Base-by-base conservation (phyloP, 2,329 filamentous ascomycete species). In the Paecilomyces dactylethromorphus region DNA sequence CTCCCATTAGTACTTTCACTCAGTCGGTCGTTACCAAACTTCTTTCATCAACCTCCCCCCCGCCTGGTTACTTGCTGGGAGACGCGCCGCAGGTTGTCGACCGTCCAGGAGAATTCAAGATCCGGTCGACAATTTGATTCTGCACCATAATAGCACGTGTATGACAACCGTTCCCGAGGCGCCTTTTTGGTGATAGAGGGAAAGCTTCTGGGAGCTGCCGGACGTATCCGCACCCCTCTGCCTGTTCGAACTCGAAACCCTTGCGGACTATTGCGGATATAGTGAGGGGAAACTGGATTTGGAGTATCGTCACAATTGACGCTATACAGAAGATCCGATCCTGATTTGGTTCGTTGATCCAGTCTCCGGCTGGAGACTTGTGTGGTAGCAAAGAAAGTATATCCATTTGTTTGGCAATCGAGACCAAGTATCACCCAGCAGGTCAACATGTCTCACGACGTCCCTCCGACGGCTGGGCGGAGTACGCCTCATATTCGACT, bases 401-500 rank as follows among this genome's bases (percentile, higher is more conserved):
- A 45, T 45, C 39, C n/a, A 45, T 45, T 18, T 7, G 15, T 45
- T 21, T 45, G 39, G 39, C 39, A 45, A 7, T 21, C 10, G n/a
- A 45, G 35, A 45, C 35, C 35, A n/a, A 45, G 39, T 8, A 26
- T 29, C 4, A 22, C 12, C 26, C 22, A n/a, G 1, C 50, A 29
- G 10, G 21, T 12, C 50, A 52, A 24, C 50, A 52, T 52, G 50
- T 18, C 50, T 29, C 39, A 15, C 18, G 50, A 29, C 7, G 29
- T 52, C 57, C 32, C 62, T 31, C 52, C 62, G 33, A 53, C 61
- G 45, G 32, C 11, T 45, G 39, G 39, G 15, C 60, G 66, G 56
- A 54, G 64, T 53, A 72, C 81, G 62, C 84, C 85, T 64, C 85
- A 87, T 64, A 84, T 88, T 60, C 83, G 84, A 59, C 79, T 88